Percentiles rank a stretch among this genome's conserved stretches.
These are phyloP conservation scores for Colletotrichum sp. DNA, from an alignment of 2,329 filamentous ascomycete species.

Conservation along the genomic window DNA sequence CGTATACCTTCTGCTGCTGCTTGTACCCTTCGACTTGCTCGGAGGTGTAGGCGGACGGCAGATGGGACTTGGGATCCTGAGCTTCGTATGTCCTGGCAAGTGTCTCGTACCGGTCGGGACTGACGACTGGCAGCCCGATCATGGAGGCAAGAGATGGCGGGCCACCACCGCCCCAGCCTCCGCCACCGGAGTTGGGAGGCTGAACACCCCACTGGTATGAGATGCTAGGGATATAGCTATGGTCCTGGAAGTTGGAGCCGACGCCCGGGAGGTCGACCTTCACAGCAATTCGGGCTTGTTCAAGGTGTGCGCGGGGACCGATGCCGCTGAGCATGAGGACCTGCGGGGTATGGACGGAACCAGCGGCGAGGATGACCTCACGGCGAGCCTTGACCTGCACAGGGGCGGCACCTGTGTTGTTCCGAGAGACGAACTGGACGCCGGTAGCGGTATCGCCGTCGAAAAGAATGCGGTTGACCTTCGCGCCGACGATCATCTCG, in stretches of 20 bases:
- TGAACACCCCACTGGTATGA: conserved; percentile 21
- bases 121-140: conserved; percentile 27
- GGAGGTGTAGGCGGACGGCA: conserved; percentile 24
- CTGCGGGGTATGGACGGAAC: conserved; percentile 41
- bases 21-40: conserved; percentile 37
- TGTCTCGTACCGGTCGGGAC: conserved; percentile 23
- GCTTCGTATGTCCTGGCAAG: conserved; percentile 21
- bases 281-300: conserved; percentile 37
- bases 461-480: conserved; percentile 27
- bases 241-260: conserved; percentile 47
- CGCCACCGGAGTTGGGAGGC: conserved; percentile 1
- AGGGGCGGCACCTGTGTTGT: conserved; percentile 18
- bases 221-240: conserved; percentile 30
- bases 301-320: conserved; percentile 39
- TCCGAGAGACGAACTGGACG: conserved; percentile 29
- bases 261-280: conserved; percentile 49
- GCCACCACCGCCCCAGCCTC: conserved; percentile 12
- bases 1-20: conserved; percentile 40
- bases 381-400: conserved; percentile 30
- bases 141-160: conserved; percentile 25
- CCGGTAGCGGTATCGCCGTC: conserved; percentile 29
- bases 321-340: conserved; percentile 51
- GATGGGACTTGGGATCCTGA: conserved; percentile 24
- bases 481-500: conserved; percentile 27
- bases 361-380: conserved; percentile 43